A percentile compares a stretch with the other conserved stretches of the same genome.
These are phyloP conservation scores for Colletotrichum godetiae DNA, from an alignment of 2,329 filamentous ascomycete genomes.

Conservation along the genomic window DNA sequence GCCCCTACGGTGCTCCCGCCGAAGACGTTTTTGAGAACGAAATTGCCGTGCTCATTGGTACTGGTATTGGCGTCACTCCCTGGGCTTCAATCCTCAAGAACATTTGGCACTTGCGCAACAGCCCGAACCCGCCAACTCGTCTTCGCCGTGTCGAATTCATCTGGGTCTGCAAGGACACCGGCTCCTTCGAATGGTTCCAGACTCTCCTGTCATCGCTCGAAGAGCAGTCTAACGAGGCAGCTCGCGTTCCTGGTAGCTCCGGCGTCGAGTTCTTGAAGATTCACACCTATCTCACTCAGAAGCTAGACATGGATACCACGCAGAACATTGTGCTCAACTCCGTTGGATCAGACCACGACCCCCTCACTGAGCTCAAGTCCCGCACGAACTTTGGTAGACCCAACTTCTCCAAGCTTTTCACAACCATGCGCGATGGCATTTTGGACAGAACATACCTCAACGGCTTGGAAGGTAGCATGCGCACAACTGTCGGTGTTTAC, in stretches of 20 bases:
- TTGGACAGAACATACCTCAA: conserved; percentile 85
- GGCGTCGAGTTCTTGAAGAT: conserved; percentile 92
- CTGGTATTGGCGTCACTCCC: conserved; percentile 87
- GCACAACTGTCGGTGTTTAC: conserved; percentile 94
- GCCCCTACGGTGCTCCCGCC: conserved; percentile 94
- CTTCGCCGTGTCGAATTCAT: conserved; percentile 97
- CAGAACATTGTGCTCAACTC: conserved; percentile 98
- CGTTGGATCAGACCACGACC: conserved; percentile 88
- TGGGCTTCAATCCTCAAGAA: conserved; percentile 94
- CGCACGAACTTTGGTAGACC: conserved; percentile 96
- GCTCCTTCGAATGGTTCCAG: conserved; percentile 99
- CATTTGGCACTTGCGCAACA: conserved; percentile 95
- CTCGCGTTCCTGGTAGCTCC: conserved; percentile 73
- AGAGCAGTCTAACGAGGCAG: conserved; percentile 79
- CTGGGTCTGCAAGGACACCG: conserved; percentile 97
- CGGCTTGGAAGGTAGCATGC: conserved; percentile 79
- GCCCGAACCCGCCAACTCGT: conserved; percentile 88
- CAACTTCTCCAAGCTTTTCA: conserved; percentile 85
- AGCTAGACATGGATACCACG: conserved; percentile 88
- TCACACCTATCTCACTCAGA: conserved; percentile 96
- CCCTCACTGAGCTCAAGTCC: conserved; percentile 88
- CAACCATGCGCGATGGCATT: conserved; percentile 89
- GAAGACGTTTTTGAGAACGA: conserved; percentile 98
- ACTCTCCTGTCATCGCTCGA: conserved; percentile 92
- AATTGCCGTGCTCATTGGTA: conserved; percentile 86